Percentiles rank a stretch among this genome's conserved stretches.
phyloP scores from a whole-genome alignment of 2,329 filamentous ascomycete species.

The Beauveria rudraprayagi region DNA sequence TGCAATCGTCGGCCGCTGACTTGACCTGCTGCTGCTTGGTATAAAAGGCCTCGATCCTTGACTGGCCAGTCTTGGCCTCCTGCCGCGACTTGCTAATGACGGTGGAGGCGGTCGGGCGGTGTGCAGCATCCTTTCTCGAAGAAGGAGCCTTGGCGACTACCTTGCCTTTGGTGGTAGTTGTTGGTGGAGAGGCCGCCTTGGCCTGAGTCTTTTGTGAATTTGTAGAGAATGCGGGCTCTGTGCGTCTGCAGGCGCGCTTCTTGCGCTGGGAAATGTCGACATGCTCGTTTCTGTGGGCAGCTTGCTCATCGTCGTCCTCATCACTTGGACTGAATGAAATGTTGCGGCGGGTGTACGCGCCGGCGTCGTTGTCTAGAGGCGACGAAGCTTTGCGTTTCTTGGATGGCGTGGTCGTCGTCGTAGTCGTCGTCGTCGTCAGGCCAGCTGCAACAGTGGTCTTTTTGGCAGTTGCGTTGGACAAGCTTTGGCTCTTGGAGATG shows the following conservation, averaged over 20 bases:
- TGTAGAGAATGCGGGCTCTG: neutral
- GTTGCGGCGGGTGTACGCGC: neutral
- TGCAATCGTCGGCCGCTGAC: constrained; percentile 17
- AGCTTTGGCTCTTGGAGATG: constrained; percentile 34
- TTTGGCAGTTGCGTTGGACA: constrained; percentile 15
- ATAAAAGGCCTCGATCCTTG: constrained; percentile 33
- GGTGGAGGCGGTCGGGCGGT: constrained; percentile 25
- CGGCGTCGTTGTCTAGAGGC: neutral
- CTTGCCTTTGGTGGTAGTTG: constrained; percentile 21
- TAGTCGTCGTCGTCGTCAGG: neutral
- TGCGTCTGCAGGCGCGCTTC: constrained; percentile 7
- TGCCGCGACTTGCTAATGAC: constrained; percentile 23
- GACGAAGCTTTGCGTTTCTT: constrained; percentile 9
- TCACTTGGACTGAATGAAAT: constrained; percentile 8
- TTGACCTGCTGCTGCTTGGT: constrained; percentile 24
- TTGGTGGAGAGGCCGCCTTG: neutral
- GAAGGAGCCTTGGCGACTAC: constrained; percentile 22
- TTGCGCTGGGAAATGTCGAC: neutral
- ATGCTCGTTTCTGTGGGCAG: neutral
- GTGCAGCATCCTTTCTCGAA: constrained; percentile 22
- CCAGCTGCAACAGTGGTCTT: neutral
- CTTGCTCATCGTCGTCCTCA: neutral
- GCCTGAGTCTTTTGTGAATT: neutral
- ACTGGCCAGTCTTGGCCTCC: constrained; percentile 23
- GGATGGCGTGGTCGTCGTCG: neutral